A percentile compares a stretch with the other conserved stretches of the same genome.
phyloP scores from a whole-genome alignment of 176 grass and related monocot species.

The Canna indica region DNA sequence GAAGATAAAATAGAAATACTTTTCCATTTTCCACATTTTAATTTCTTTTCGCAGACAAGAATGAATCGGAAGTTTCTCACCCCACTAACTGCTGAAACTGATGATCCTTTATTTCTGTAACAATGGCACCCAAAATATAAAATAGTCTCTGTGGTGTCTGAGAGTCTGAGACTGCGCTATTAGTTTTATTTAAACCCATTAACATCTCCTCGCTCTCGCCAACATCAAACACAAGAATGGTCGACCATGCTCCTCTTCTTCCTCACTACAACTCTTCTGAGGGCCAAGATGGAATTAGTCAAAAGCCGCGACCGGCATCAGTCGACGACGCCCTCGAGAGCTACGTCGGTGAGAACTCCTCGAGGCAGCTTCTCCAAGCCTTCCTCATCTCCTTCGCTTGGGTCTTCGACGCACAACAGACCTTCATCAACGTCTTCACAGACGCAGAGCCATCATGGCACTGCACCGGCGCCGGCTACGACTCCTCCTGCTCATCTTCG shows the following conservation, averaged over 20 bases:
- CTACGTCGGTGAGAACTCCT: slow-evolving; percentile 32
- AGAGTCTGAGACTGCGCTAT: too few species aligned
- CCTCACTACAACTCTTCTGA: slow-evolving; percentile 2
- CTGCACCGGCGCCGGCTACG: slow-evolving; percentile 30
- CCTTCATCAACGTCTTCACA: slow-evolving; percentile 86
- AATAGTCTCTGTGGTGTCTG: too few species aligned
- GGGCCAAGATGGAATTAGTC: too few species aligned
- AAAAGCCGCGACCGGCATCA: slow-evolving; percentile 14
- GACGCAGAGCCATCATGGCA: slow-evolving; percentile 72
- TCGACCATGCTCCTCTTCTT: neutral
- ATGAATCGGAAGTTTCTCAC: too few species aligned
- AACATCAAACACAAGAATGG: neutral
- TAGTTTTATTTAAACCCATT: too few species aligned
- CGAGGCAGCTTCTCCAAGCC: slow-evolving; percentile 47
- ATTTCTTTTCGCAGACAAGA: too few species aligned
- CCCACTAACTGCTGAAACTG: too few species aligned
- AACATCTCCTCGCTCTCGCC: too few species aligned
- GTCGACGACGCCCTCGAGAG: slow-evolving; percentile 41
- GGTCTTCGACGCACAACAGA: slow-evolving; percentile 91
- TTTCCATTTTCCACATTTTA: too few species aligned
- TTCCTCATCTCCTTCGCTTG: slow-evolving; percentile 58
- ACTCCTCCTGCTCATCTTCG: slow-evolving; percentile 23
- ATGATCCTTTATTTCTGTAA: too few species aligned
- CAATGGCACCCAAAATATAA: too few species aligned
- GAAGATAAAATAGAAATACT: too few species aligned